Conservation (phyloP, 345 rosid species). For the Eutrema japonicum region DNA sequence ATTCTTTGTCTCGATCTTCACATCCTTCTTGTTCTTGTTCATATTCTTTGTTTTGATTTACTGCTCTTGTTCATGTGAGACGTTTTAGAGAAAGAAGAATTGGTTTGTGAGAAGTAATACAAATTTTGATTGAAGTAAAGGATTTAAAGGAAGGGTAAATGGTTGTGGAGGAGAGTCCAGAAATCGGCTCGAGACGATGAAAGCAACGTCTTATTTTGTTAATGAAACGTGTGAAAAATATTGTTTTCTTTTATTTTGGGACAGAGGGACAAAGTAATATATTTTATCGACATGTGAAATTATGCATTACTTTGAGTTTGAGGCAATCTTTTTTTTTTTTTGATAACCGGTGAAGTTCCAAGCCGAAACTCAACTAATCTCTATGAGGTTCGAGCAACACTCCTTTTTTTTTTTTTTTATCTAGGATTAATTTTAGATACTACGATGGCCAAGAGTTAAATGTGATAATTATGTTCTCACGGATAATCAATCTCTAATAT, state of each 20-base stretch:
- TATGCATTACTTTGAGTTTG: slow-evolving; percentile 35
- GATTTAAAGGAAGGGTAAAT: slow-evolving; percentile 36
- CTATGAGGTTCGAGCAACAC: no score
- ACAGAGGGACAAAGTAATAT: not conserved
- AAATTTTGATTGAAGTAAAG: slow-evolving; percentile 5
- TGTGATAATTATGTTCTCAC: no score
- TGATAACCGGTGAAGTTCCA: no score
- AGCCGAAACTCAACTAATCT: no score
- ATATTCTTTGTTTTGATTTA: slow-evolving; percentile 24
- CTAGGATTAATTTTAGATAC: no score
- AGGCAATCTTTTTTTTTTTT: not conserved
- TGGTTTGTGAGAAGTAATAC: slow-evolving; percentile 13
- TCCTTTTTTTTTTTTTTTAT: no score
- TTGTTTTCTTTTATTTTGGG: not conserved
- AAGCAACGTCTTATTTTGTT: slow-evolving; percentile 32
- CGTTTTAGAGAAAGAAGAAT: slow-evolving; percentile 13
- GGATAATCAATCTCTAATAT: no score
- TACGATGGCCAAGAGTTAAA: no score
- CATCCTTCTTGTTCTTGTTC: slow-evolving; percentile 41
- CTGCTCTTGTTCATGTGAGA: slow-evolving; percentile 20
- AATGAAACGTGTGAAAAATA: slow-evolving; percentile 43
- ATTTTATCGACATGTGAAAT: slow-evolving; percentile 31
- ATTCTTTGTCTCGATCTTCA: slow-evolving; percentile 33
- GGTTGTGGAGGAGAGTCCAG: slow-evolving; percentile 43
- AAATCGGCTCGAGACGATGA: slow-evolving; percentile 38